Conservation (phyloP, 805 yeast species). For the Torulaspora franciscae region DNA sequence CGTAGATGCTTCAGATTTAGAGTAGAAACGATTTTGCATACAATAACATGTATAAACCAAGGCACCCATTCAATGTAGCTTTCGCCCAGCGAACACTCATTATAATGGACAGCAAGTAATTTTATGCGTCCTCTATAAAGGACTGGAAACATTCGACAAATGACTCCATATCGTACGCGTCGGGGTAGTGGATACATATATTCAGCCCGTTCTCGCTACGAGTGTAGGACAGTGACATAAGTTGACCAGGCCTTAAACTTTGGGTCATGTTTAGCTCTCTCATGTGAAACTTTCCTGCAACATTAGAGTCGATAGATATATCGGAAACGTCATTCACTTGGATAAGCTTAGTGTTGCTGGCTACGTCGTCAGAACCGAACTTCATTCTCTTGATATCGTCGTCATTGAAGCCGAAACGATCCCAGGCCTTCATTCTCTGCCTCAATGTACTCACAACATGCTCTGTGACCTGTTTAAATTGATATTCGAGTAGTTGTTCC, state of each 20-base stretch:
- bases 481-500: slow-evolving; percentile 25
- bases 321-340: slow-evolving; percentile 29
- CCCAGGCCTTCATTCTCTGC: slow-evolving; percentile 22
- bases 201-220: slow-evolving; percentile 25
- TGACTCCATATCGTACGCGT: slow-evolving; percentile 25
- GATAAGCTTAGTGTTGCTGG: slow-evolving; percentile 15
- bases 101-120: not conserved
- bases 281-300: slow-evolving; percentile 12
- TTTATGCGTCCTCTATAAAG: slow-evolving; percentile 21
- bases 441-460: slow-evolving; percentile 18
- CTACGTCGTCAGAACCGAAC: slow-evolving; percentile 15
- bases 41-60: not conserved
- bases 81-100: slow-evolving; percentile 6
- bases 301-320: slow-evolving; percentile 5
- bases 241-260: slow-evolving; percentile 22
- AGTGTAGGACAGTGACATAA: slow-evolving; percentile 29
- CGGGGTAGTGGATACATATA: slow-evolving; percentile 30
- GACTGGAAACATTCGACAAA: slow-evolving; percentile 31
- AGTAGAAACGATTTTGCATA: slow-evolving; percentile 8
- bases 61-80: no score
- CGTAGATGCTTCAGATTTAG: slow-evolving; percentile 13
- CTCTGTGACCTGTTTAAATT: slow-evolving; percentile 23
- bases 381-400: slow-evolving; percentile 32
- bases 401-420: slow-evolving; percentile 24
- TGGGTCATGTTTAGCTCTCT: slow-evolving; percentile 24